phyloP scores from a whole-genome alignment of 495 filamentous ascomycete species.

The Hapsidospora chrysogenum region DNA sequence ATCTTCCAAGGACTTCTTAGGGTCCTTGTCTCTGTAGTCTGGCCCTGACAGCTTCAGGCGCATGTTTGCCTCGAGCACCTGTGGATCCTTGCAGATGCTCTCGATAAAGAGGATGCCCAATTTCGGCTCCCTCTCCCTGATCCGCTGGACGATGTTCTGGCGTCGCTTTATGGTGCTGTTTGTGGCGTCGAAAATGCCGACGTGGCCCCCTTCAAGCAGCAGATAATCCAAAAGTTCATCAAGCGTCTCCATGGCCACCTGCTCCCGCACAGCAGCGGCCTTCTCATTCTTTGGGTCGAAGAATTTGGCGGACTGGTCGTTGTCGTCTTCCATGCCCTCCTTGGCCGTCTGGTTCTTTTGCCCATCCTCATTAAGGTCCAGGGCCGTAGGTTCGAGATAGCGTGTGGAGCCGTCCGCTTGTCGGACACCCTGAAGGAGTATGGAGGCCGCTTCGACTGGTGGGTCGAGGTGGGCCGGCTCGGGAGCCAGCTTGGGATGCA shows the following conservation, averaged over 20 bases:
- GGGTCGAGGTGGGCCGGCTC: constrained; percentile 11
- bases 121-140: constrained; percentile 68
- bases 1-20: constrained; percentile 61
- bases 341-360: not conserved
- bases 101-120: constrained; percentile 88
- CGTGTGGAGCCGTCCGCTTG: constrained; percentile 9
- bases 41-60: constrained; percentile 91
- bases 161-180: constrained; percentile 84
- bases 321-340: constrained; percentile 23
- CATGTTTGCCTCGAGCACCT: constrained; percentile 90
- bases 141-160: constrained; percentile 65
- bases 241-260: constrained; percentile 79
- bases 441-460: constrained; percentile 26
- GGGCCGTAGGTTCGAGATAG: constrained; percentile 13
- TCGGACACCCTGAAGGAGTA: constrained; percentile 24
- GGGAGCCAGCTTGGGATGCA: constrained; percentile 2
- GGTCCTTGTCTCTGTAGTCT: constrained; percentile 90
- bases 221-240: constrained; percentile 86
- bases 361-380: constrained; percentile 19
- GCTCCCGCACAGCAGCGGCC: constrained; percentile 71
- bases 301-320: constrained; percentile 83
- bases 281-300: constrained; percentile 82
- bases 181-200: constrained; percentile 97
- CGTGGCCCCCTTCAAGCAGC: constrained; percentile 61
- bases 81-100: constrained; percentile 72